Evolutionary conservation across 192 early-diverging fungal species (phyloP).

Genomic region (Phycomyces blakesleeanus): DNA sequence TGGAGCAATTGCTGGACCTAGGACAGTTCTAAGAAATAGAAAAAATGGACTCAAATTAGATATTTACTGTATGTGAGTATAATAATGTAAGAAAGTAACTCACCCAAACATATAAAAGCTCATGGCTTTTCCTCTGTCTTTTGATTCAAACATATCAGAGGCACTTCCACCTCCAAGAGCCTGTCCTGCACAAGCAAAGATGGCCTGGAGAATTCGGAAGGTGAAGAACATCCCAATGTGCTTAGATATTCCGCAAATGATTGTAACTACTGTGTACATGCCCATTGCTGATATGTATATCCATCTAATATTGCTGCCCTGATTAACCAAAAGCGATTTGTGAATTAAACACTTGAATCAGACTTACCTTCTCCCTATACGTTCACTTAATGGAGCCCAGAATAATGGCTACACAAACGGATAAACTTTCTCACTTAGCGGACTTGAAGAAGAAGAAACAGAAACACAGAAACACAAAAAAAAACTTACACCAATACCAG

Average conservation of each 20-base stretch:
- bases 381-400: slow-evolving; percentile 26
- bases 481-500: slow-evolving; percentile 3
- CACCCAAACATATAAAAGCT: slow-evolving; percentile 25
- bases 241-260: slow-evolving; percentile 24
- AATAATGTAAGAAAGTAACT: background rate
- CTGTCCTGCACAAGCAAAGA: slow-evolving; percentile 26
- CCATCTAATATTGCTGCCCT: slow-evolving; percentile 14
- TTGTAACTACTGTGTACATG: slow-evolving; percentile 24
- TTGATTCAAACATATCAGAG: slow-evolving; percentile 32
- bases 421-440: background rate
- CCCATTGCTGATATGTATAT: slow-evolving; percentile 31
- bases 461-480: background rate
- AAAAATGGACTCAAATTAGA: background rate
- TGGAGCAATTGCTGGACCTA: slow-evolving; percentile 39
- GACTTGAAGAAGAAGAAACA: background rate
- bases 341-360: background rate
- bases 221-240: slow-evolving; percentile 29
- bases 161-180: slow-evolving; percentile 36
- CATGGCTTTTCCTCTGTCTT: slow-evolving; percentile 36
- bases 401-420: slow-evolving; percentile 16
- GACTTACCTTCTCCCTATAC: slow-evolving; percentile 23
- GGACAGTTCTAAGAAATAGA: slow-evolving; percentile 18
- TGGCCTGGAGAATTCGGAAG: slow-evolving; percentile 32
- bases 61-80: background rate
- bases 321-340: background rate